Evolutionary conservation across 2,329 filamentous ascomycete species (phyloP), one percentile per base, ranked within the genome.

Genomic region (Thielaviopsis punctulata): DNA sequence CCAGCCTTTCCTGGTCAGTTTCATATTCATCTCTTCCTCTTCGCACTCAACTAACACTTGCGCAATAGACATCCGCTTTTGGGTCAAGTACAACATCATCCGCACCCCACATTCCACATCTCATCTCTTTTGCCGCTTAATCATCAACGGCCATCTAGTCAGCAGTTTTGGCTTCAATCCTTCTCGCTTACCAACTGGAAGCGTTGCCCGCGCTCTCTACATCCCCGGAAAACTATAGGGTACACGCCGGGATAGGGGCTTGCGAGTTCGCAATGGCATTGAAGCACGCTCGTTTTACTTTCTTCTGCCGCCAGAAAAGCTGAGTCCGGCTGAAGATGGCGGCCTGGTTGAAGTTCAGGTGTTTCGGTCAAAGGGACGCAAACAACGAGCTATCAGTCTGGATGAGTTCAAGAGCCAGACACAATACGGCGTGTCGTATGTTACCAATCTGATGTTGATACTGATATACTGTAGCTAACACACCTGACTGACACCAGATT

Each of bases 41-140:
- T 24, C 33, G 4, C 1, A 24, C 15, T 9, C 6, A 6, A 13
- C 48, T n/a, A 21, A 45, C 43, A 21, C 49, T 30, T 3, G 8
- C 3, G 12, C 6, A 5, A 4, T 48, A 77, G 75, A 70, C 2
- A 65, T 69, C 13, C 70, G 69, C n/a, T 79, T 79, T 55, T 71
- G 67, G 57, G 61, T 80, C 43, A 66, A 68, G 25, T 79, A 77
- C 58, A 60, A 60, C 5, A 59, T 78, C 55, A 60, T 60, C 46
- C 63, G 60, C 44, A 57, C 61, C 1, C 63, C 63, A 1, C 57
- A 59, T 2, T 64, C 60, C 18, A 62, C 66, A 39, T 63, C 60
- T 50, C 71, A 68, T 56, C 60, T 77, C 9, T 75, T 72, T 62
- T 79, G 79, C 63, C 77, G 73, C 58, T 61, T 79, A 50, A 66